Evolutionary conservation across 2,329 filamentous ascomycete genomes (phyloP).

Genomic region (Penicillium janthinellum): DNA sequence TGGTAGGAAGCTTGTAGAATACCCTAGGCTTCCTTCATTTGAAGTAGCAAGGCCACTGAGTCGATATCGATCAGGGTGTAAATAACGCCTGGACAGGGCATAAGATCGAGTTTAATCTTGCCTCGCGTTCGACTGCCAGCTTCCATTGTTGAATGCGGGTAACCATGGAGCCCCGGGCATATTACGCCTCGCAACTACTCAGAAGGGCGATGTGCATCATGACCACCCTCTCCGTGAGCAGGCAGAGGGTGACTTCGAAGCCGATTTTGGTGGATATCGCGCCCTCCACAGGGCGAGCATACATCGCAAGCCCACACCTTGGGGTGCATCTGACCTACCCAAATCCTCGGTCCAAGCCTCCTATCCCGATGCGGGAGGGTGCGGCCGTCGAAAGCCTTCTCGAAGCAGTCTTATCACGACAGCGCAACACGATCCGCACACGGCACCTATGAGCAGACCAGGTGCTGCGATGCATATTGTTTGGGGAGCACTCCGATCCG

Average conservation of each 20-base stretch:
- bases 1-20: constrained; percentile 9
- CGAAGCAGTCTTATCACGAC: constrained; percentile 2
- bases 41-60: not conserved
- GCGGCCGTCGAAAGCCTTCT: not conserved
- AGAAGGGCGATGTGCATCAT: constrained; percentile 69
- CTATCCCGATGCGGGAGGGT: not conserved
- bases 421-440: constrained; percentile 1
- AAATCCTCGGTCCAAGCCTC: not conserved
- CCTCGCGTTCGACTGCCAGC: not conserved
- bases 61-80: constrained; percentile 10
- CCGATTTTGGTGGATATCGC: constrained; percentile 79
- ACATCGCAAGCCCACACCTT: constrained; percentile 6
- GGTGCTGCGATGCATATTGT: constrained; percentile 17
- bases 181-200: constrained; percentile 30
- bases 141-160: constrained; percentile 10
- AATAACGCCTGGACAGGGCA: constrained; percentile 3
- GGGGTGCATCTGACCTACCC: constrained; percentile 13
- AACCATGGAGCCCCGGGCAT: constrained; percentile 11
- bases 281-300: constrained; percentile 52
- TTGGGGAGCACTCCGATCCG: constrained; percentile 14
- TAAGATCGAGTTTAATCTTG: not conserved
- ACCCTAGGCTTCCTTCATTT: constrained; percentile 3
- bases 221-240: constrained; percentile 62
- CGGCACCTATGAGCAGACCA: constrained; percentile 11
- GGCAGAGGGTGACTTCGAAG: constrained; percentile 54